Evolutionary conservation across 2,329 filamentous ascomycete species (phyloP), one percentile per base, ranked within the genome.

Genomic region (Huntiella decipiens): DNA sequence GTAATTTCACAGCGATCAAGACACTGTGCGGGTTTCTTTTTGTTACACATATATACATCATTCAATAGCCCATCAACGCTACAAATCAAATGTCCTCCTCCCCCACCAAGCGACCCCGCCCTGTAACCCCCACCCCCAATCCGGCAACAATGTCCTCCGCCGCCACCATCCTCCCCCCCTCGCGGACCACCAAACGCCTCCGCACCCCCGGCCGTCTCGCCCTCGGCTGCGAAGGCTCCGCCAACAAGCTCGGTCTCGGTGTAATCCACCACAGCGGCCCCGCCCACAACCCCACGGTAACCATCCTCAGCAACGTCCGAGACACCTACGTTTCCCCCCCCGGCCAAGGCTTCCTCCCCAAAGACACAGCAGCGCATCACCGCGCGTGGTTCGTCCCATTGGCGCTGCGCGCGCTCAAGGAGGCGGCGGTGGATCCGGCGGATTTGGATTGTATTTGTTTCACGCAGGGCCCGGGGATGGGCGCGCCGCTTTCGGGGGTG

Each of bases 171-270:
- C 16, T 32, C 15, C 31, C 38, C 10, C 19, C 37, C 38, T 44
- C 37, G 46, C 41, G 46, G 45, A 32, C 15, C 31, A 3, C 22
- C 7, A 43, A 43, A 34, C 40, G 40, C 28, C 22, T 28, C 2
- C 40, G 40, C 13, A 33, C 34, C n/a, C 35, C 32, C 19, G 44
- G 64, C 48, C 68, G 68, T 56, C 67, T 74, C 52, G 68, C 72
- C 54, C 63, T 77, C 52, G 73, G 73, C 52, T 73, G 69, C 59
- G 91, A 98, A 68, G 88, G 91, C 61, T 94, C 85, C 48, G 91
- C 91, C 63, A 98, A 98, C 70, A 98, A 98, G 65, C 77, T 98
- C 44, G 91, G 88, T 54, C 80, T 96, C 49, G 91, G 91, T 57
- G 69, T 98, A 49, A 94, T 98, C 60, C 73, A 77, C 17, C 91